phyloP scores from a whole-genome alignment of 768 basidiomycete genomes.

The Hydnomerulius pinastri region DNA sequence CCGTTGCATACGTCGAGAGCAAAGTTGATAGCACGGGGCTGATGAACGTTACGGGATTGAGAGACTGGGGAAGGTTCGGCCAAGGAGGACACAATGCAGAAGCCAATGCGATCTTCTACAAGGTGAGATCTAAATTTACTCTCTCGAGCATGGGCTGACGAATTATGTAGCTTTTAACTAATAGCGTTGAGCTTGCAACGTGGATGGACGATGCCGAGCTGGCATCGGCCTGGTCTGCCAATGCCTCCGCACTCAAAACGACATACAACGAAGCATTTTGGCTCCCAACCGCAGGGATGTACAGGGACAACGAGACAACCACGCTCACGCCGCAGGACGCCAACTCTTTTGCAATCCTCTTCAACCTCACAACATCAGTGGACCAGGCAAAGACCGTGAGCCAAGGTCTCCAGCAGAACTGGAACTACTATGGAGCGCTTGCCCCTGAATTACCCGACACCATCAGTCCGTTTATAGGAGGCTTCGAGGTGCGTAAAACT shows the following conservation, averaged over 20 bases:
- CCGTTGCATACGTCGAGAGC: conserved; percentile 52
- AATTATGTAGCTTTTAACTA: too few species aligned
- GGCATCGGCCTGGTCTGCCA: conserved; percentile 40
- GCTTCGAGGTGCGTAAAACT: too few species aligned
- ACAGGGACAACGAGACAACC: conserved; percentile 55
- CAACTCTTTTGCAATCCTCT: too few species aligned
- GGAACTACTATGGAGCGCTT: too few species aligned
- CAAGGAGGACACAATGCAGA: conserved; percentile 58
- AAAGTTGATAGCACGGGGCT: conserved; percentile 52
- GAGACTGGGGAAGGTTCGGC: conserved; percentile 60
- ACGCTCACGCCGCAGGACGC: conserved; percentile 58
- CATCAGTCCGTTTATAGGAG: too few species aligned
- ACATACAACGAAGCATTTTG: conserved; percentile 55
- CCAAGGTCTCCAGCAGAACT: too few species aligned
- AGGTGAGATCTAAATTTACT: too few species aligned
- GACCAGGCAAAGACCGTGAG: too few species aligned
- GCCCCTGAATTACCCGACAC: too few species aligned
- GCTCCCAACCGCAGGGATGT: conserved; percentile 49
- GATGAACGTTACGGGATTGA: conserved; percentile 55
- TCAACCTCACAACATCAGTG: too few species aligned
- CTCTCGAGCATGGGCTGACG: too few species aligned
- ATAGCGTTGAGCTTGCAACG: conserved; percentile 45
- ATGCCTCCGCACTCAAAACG: conserved; percentile 50
- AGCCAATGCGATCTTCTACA: conserved; percentile 55
- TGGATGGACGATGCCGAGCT: conserved; percentile 38